Base-by-base conservation (phyloP, 2,329 filamentous ascomycete species). In the Pestalotiopsis sp. region DNA sequence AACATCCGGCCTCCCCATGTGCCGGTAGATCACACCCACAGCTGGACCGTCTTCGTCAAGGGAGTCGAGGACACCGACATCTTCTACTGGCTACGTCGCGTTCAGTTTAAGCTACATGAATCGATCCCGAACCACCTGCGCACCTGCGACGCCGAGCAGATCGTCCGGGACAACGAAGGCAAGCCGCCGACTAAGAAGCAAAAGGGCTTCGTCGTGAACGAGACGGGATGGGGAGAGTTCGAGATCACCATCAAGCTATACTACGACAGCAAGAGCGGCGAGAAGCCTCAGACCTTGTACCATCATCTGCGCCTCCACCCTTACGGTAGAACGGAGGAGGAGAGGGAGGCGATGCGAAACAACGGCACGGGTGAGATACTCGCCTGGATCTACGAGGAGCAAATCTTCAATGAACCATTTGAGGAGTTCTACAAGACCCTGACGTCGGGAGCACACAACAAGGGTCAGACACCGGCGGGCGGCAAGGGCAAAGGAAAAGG, bases 201-300 rank as follows among this genome's bases (percentile, higher is more conserved):
- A 56, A 71, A 68, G 56, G 75, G 69, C 12, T 99, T 98, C 76
- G 86, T 93, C 76, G 92, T 98, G 70, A 89, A 90, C 71, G 96
- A 98, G 81, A 98, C 96, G 0, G 96, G 96, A 63, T 99, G 97
- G 93, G 96, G 96, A 76, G 96, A 98, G 82, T 99, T 99, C 83
- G 94, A 96, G 79, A 97, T 99, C 76, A 93, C 95, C 71, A 92
- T 99, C 78, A 94, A 97, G 78, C 87, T 99, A 59, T 97, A 97
- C 84, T 99, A 98, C 81, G 90, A 93, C 68, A 90, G 92, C 68
- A 93, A 97, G 78, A 92, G 91, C 49, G 91, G 90, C 75, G 96
- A 99, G 84, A 99, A 99, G 81, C 93, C 95, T 4, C 93, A 97
- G 81, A 97, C 95, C n/a, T 83, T 97, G 1, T 97, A 96, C 84